Evolutionary conservation across 2,329 filamentous ascomycete species (phyloP).

Genomic region (Chaetomiaceae sp.): DNA sequence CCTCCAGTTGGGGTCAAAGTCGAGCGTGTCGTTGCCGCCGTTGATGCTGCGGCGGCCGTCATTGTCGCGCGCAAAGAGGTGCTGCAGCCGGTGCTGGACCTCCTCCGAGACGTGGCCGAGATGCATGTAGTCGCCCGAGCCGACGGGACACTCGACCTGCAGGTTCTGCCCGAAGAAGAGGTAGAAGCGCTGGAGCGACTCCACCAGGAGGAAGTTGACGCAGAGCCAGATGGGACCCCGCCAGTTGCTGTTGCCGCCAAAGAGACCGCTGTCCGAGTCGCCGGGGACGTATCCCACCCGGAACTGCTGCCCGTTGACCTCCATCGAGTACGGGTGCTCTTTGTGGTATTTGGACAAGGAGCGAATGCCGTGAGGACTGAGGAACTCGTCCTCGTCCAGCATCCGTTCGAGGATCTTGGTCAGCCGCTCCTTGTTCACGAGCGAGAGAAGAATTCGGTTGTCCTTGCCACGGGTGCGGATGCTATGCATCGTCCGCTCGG

Average conservation of each 20-base stretch:
- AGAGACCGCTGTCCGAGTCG: constrained; percentile 93
- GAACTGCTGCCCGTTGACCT: constrained; percentile 88
- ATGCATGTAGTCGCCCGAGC: constrained; percentile 93
- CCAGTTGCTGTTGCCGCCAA: constrained; percentile 98
- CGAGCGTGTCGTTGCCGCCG: constrained; percentile 73
- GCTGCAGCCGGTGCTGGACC: constrained; percentile 88
- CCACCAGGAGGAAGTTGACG: constrained; percentile 90
- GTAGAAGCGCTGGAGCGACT: constrained; percentile 91
- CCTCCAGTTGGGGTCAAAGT: constrained; percentile 91
- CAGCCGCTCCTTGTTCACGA: constrained; percentile 90
- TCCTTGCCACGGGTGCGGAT: constrained; percentile 88
- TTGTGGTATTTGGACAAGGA: constrained; percentile 91
- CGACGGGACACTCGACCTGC: constrained; percentile 88
- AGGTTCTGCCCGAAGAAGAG: constrained; percentile 90
- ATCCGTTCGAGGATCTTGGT: constrained; percentile 85
- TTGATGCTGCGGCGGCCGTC: constrained; percentile 87
- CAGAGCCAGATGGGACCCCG: constrained; percentile 93
- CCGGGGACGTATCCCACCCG: constrained; percentile 85
- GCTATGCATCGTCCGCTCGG: constrained; percentile 89
- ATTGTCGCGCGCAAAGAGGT: constrained; percentile 79
- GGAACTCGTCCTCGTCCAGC: constrained; percentile 90
- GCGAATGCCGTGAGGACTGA: constrained; percentile 83
- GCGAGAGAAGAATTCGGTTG: constrained; percentile 77
- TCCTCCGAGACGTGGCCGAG: constrained; percentile 91
- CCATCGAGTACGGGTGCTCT: constrained; percentile 87